Percentiles rank a stretch among this genome's conserved stretches.
phyloP scores from a whole-genome alignment of 805 yeast genomes.

The Isabelozyma pseudorhagii region DNA sequence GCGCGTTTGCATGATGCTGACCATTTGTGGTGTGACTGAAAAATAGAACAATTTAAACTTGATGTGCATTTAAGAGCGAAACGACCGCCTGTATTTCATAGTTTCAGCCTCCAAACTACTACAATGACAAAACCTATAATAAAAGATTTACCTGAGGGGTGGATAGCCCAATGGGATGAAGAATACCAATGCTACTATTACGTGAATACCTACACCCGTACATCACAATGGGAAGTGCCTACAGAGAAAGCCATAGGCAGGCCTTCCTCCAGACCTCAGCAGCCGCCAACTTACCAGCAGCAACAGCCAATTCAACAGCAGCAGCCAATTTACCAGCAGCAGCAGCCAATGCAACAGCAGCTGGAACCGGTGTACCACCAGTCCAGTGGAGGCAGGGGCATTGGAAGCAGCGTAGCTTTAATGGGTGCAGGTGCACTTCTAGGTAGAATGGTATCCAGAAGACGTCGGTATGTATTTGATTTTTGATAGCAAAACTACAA shows the following conservation, averaged over 20 bases:
- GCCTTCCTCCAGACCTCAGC: not conserved
- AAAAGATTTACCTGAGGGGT: slow-evolving; percentile 24
- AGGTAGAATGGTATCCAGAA: not conserved
- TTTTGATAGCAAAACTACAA: no score
- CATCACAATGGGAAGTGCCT: slow-evolving; percentile 30
- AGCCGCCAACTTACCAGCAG: not conserved
- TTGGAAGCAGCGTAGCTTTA: not conserved
- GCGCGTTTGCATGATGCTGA: not conserved
- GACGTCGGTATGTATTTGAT: not conserved
- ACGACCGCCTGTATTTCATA: no score
- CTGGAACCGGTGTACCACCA: not conserved
- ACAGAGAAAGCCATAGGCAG: slow-evolving; percentile 2
- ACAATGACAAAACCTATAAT: slow-evolving; percentile 3
- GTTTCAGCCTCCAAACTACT: not conserved
- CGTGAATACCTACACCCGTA: slow-evolving; percentile 21
- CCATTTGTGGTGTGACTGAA: not conserved
- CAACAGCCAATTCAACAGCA: slow-evolving; percentile 1
- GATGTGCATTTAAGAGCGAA: not conserved
- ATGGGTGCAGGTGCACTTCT: not conserved
- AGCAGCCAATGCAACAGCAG: not conserved
- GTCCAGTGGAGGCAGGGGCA: not conserved
- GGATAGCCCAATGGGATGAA: slow-evolving; percentile 34
- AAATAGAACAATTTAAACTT: not conserved
- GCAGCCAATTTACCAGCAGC: slow-evolving; percentile 1
- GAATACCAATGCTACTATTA: slow-evolving; percentile 24